Percentiles rank a stretch among this genome's conserved stretches.
phyloP scores from a whole-genome alignment of 1,139 yeast genomes.

The Waltiozyma sp. region DNA sequence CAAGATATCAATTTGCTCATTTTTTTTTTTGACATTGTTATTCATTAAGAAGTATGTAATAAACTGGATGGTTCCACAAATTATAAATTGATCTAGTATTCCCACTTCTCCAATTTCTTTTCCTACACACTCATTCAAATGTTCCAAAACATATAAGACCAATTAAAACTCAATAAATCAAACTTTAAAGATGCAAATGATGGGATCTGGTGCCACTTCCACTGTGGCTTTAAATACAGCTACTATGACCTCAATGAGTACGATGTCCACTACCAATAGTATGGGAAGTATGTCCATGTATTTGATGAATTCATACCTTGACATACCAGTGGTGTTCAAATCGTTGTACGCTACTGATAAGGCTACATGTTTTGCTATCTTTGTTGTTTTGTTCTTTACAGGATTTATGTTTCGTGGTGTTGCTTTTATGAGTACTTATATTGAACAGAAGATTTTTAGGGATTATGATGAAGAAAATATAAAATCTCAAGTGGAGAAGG shows the following conservation, averaged over 20 bases:
- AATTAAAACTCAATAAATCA: no score
- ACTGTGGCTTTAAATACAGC: neutral
- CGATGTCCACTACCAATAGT: constrained; percentile 3
- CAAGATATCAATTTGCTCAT: no score
- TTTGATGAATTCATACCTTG: constrained; percentile 36
- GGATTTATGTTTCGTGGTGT: constrained; percentile 50
- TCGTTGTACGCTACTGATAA: constrained; percentile 38
- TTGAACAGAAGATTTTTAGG: constrained; percentile 56
- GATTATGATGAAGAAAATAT: neutral
- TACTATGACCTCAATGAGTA: constrained; percentile 3
- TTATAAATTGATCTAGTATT: no score
- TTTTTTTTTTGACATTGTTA: no score
- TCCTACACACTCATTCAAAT: no score
- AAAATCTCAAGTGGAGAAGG: neutral
- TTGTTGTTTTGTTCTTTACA: constrained; percentile 43
- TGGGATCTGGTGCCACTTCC: constrained; percentile 1
- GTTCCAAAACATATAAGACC: no score
- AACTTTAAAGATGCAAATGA: neutral
- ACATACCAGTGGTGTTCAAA: constrained; percentile 53
- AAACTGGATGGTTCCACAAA: no score
- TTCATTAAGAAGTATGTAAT: no score
- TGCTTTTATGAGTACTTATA: constrained; percentile 45
- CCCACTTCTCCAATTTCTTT: neutral
- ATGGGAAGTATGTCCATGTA: constrained; percentile 10
- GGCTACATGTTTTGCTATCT: constrained; percentile 65